Conservation (phyloP, 1,284 basidiomycete genomes). For the Cutaneotrichosporon dermatis region DNA sequence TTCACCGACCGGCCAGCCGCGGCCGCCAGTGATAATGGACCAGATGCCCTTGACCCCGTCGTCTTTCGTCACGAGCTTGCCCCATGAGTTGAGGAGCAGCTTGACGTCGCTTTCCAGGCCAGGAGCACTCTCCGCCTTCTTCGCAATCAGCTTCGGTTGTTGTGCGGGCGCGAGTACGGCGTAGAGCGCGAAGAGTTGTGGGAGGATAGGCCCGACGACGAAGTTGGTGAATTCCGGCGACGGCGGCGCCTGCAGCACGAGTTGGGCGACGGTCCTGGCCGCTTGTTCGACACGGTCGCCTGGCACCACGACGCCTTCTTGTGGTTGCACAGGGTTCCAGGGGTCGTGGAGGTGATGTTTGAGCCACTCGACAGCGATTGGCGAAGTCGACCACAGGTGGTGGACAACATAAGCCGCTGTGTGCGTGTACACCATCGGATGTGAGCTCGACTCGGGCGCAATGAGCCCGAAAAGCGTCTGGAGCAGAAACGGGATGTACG, state of each 20-base stretch:
- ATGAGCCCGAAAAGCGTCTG: constrained; percentile 26
- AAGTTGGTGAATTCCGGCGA: constrained; percentile 62
- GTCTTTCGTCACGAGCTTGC: constrained; percentile 56
- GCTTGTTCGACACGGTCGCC: constrained; percentile 2
- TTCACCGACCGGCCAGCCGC: constrained; percentile 35
- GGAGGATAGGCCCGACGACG: constrained; percentile 64
- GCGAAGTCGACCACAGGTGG: constrained; percentile 24
- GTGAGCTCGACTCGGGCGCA: constrained; percentile 16
- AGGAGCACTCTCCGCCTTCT: constrained; percentile 55
- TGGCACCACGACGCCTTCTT: constrained; percentile 1
- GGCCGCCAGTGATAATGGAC: constrained; percentile 58
- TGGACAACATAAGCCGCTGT: constrained; percentile 33
- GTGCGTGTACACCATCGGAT: constrained; percentile 28
- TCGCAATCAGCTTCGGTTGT: constrained; percentile 8
- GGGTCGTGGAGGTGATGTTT: constrained; percentile 49
- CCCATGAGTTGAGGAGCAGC: constrained; percentile 67
- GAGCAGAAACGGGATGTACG: constrained; percentile 31
- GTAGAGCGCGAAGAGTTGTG: constrained; percentile 63
- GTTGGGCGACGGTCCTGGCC: constrained; percentile 31
- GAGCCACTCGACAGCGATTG: constrained; percentile 42
- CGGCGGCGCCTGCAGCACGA: constrained; percentile 62
- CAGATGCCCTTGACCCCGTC: constrained; percentile 61
- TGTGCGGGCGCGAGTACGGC: constrained; percentile 53
- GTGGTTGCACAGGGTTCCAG: constrained; percentile 24
- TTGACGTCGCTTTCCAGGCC: constrained; percentile 48